phyloP scores from a whole-genome alignment of 768 basidiomycete species.

The Termitomyces titanicus region DNA sequence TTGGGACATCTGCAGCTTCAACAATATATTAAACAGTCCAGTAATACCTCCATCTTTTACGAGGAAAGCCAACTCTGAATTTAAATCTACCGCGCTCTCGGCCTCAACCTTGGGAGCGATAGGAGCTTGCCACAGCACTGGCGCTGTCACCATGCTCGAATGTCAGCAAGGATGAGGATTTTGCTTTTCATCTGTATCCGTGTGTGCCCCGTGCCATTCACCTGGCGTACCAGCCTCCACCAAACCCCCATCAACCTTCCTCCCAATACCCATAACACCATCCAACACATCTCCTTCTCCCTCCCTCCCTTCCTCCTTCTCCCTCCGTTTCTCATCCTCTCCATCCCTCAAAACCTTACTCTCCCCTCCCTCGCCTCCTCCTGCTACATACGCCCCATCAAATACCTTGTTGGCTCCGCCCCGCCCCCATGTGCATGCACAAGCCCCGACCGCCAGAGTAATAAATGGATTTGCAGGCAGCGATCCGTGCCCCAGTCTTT shows the following conservation, averaged over 20 bases:
- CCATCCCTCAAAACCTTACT: neutral
- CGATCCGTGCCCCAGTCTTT: constrained; percentile 19
- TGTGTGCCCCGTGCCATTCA: neutral
- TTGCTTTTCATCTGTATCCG: neutral
- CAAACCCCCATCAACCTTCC: too few species aligned
- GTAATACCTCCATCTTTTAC: neutral
- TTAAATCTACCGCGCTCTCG: neutral
- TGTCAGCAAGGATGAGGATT: too few species aligned
- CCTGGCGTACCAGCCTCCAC: neutral
- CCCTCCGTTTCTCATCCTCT: neutral
- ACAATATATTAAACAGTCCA: too few species aligned
- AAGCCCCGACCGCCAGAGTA: too few species aligned
- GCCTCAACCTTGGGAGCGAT: neutral
- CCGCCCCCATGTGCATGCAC: too few species aligned
- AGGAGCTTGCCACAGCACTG: neutral
- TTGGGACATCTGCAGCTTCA: too few species aligned
- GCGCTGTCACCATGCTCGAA: neutral
- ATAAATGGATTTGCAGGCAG: too few species aligned
- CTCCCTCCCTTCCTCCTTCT: neutral
- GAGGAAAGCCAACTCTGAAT: neutral
- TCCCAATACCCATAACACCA: too few species aligned
- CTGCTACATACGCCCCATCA: constrained; percentile 16
- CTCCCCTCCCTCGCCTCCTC: too few species aligned
- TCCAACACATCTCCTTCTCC: too few species aligned
- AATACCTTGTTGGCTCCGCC: too few species aligned